Evolutionary conservation across 306 rosid genomes (phyloP).

Genomic region (Lathyrus sativus): DNA sequence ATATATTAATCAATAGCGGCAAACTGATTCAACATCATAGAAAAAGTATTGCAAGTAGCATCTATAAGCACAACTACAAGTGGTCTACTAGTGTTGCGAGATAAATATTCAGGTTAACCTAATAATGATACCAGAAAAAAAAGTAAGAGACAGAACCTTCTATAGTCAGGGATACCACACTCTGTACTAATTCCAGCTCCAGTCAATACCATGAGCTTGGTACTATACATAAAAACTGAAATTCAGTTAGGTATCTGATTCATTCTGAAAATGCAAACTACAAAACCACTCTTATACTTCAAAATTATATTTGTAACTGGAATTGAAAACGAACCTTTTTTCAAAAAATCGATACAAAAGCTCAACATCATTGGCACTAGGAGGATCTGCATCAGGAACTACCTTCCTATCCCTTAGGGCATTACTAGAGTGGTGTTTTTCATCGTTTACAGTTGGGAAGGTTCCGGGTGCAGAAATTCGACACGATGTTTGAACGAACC

Average conservation of each 20-base stretch:
- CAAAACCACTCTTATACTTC: slow-evolving; percentile 5
- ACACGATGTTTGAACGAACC: slow-evolving; percentile 56
- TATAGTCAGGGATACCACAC: slow-evolving; percentile 93
- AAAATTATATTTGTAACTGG: not conserved
- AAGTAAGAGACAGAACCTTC: slow-evolving; percentile 58
- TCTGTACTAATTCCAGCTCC: slow-evolving; percentile 98
- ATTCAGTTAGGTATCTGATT: slow-evolving; percentile 27
- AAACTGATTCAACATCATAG: not conserved
- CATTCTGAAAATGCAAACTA: slow-evolving; percentile 1
- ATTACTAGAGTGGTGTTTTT: slow-evolving; percentile 43
- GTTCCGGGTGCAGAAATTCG: slow-evolving; percentile 56
- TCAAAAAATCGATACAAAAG: slow-evolving; percentile 71
- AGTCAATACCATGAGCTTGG: slow-evolving; percentile 70
- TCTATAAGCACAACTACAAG: not conserved
- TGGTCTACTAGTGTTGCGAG: not conserved
- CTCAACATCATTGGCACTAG: slow-evolving; percentile 64
- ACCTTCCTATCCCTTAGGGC: slow-evolving; percentile 57
- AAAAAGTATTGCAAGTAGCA: slow-evolving; percentile 2
- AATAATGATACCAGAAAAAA: not conserved
- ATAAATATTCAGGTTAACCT: slow-evolving; percentile 22
- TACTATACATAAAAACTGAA: slow-evolving; percentile 52
- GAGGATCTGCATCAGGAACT: slow-evolving; percentile 87
- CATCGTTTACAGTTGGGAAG: slow-evolving; percentile 34
- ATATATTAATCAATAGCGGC: no score
- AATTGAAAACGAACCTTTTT: slow-evolving; percentile 53